phyloP scores from a whole-genome alignment of 2,329 filamentous ascomycete genomes.

The Xylariaceae sp. region DNA sequence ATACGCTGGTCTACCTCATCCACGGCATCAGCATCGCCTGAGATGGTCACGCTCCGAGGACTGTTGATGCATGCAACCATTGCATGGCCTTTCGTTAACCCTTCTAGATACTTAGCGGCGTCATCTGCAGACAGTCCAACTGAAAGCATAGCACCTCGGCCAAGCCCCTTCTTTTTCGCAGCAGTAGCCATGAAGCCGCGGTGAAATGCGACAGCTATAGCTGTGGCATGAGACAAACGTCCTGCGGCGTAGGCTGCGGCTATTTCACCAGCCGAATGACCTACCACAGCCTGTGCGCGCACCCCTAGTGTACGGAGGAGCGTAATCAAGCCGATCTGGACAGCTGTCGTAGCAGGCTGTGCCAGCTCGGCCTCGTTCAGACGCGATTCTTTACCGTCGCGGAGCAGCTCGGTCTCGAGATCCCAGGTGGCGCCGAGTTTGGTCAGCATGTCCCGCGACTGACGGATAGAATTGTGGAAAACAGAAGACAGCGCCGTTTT shows the following conservation, averaged over 20 bases:
- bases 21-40: conserved; percentile 13
- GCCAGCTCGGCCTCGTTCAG: conserved; percentile 6
- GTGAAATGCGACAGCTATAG: conserved; percentile 7
- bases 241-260: conserved; percentile 17
- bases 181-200: conserved; percentile 13
- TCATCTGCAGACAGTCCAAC: conserved; percentile 4
- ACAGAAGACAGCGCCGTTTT: background rate
- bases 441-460: conserved; percentile 10
- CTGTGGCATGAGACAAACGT: background rate
- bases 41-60: conserved; percentile 15
- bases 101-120: background rate
- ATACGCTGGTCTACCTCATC: conserved; percentile 7
- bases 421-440: conserved; percentile 22
- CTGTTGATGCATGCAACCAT: conserved; percentile 10
- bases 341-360: conserved; percentile 11
- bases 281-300: background rate
- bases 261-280: conserved; percentile 20
- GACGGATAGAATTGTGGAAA: conserved; percentile 16
- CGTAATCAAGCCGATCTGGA: conserved; percentile 16
- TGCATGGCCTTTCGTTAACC: too few species aligned
- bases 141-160: conserved; percentile 12
- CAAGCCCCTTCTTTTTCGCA: background rate
- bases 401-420: conserved; percentile 14
- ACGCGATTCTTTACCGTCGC: background rate
- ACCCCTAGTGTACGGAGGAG: conserved; percentile 2